phyloP scores from a whole-genome alignment of 2,329 filamentous ascomycete genomes.

The Trichoderma polysporum region DNA sequence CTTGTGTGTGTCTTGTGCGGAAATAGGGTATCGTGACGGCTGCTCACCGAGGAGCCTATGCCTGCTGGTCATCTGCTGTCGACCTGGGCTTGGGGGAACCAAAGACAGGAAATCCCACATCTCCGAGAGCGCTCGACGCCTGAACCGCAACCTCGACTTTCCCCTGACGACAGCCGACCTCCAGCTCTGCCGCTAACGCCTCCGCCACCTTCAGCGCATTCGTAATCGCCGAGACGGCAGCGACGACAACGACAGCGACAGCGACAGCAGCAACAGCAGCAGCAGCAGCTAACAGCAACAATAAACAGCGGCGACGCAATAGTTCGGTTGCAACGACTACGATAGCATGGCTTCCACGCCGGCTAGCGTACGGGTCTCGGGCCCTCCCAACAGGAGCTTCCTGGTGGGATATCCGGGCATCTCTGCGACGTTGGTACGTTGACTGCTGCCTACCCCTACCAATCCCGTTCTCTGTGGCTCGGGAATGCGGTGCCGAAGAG shows the following conservation, averaged over 20 bases:
- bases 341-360: conserved; percentile 36
- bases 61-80: conserved; percentile 18
- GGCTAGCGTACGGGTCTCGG: conserved; percentile 81
- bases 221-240: not conserved
- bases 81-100: conserved; percentile 11
- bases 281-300: not conserved
- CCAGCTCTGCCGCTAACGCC: conserved; percentile 6
- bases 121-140: not conserved
- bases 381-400: conserved; percentile 95
- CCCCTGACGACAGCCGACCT: conserved; percentile 6
- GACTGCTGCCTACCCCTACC: not conserved
- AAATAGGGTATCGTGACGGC: conserved; percentile 6
- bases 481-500: not conserved
- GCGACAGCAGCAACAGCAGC: not conserved
- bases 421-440: conserved; percentile 88
- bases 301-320: too few relatives aligned
- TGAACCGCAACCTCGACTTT: not conserved
- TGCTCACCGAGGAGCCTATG: conserved; percentile 14
- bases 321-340: not conserved
- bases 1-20: conserved; percentile 6
- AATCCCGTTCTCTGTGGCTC: not conserved
- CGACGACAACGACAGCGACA: not conserved
- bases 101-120: not conserved
- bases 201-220: conserved; percentile 11
- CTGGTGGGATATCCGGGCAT: conserved; percentile 97